Evolutionary conservation across 2,329 filamentous ascomycete species (phyloP).

Genomic region (Aschersonia sp.): DNA sequence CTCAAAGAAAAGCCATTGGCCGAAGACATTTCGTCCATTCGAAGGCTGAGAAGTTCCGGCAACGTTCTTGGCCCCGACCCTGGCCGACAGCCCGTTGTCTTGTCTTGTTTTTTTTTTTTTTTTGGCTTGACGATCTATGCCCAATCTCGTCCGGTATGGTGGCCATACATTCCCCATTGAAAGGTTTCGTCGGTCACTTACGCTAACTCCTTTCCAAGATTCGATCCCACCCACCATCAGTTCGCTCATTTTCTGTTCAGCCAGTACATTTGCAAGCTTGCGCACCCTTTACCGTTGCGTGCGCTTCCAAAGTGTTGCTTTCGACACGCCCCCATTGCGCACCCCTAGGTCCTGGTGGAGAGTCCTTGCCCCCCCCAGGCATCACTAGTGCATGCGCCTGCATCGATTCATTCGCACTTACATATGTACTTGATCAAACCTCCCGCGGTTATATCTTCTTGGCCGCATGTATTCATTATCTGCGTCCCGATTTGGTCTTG

Average conservation of each 20-base stretch:
- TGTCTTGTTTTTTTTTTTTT: background rate
- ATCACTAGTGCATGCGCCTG: conserved; percentile 2
- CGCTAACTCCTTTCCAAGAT: conserved; percentile 5
- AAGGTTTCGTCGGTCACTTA: background rate
- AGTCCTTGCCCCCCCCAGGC: background rate
- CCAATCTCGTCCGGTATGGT: conserved; percentile 4
- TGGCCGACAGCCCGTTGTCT: conserved; percentile 3
- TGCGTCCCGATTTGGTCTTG: background rate
- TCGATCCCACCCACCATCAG: conserved; percentile 6
- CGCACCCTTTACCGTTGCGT: conserved; percentile 1
- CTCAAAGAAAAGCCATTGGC: background rate
- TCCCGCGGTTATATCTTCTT: background rate
- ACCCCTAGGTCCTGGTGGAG: background rate
- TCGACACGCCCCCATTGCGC: background rate
- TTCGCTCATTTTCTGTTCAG: conserved; percentile 2
- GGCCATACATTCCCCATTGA: conserved; percentile 1
- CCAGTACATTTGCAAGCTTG: conserved; percentile 1
- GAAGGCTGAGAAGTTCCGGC: background rate
- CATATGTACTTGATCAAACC: conserved; percentile 1
- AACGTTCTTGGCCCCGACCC: background rate
- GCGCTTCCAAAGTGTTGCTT: conserved; percentile 1
- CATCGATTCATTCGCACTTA: conserved; percentile 2
- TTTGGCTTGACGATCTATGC: conserved; percentile 2
- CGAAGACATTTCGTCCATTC: background rate
- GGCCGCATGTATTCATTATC: background rate